These are phyloP conservation scores for Arthrobotrys megalospora DNA, from an alignment of 2,329 filamentous ascomycete genomes.

Conservation along the genomic window DNA sequence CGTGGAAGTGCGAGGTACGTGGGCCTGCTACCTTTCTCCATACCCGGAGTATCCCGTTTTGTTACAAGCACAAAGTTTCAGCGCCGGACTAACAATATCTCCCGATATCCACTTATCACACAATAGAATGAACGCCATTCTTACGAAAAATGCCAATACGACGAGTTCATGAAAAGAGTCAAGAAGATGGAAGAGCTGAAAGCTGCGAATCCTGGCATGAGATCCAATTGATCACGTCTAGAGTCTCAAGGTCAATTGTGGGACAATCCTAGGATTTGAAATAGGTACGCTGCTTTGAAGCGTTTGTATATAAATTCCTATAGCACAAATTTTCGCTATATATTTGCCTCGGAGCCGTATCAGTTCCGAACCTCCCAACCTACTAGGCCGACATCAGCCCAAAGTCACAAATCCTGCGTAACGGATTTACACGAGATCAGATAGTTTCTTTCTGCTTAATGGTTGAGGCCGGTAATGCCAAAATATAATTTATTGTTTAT, in stretches of 20 bases:
- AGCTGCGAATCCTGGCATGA: conserved; percentile 83
- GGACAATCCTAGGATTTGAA: not conserved
- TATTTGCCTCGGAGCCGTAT: not conserved
- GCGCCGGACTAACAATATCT: conserved; percentile 43
- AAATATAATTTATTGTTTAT: not conserved
- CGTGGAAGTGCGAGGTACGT: conserved; percentile 96
- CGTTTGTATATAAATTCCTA: conserved; percentile 25
- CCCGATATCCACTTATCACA: conserved; percentile 12
- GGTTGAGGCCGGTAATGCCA: not conserved
- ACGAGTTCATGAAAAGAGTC: conserved; percentile 98
- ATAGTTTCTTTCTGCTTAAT: not conserved
- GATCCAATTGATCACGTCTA: conserved; percentile 71
- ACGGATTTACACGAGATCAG: not conserved
- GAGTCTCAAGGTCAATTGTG: not conserved
- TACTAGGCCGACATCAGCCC: too few species aligned
- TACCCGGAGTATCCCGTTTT: not conserved
- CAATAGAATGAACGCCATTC: conserved; percentile 90
- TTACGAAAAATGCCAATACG: conserved; percentile 99
- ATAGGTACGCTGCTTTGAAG: conserved; percentile 21
- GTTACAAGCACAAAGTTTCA: not conserved
- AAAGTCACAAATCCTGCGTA: too few species aligned
- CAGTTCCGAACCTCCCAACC: not conserved
- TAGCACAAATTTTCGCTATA: conserved; percentile 3
- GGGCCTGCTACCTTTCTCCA: not conserved
- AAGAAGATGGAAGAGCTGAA: conserved; percentile 98